Conservation (phyloP, 192 early-diverging fungal species). For the Allomyces javanicus region DNA sequence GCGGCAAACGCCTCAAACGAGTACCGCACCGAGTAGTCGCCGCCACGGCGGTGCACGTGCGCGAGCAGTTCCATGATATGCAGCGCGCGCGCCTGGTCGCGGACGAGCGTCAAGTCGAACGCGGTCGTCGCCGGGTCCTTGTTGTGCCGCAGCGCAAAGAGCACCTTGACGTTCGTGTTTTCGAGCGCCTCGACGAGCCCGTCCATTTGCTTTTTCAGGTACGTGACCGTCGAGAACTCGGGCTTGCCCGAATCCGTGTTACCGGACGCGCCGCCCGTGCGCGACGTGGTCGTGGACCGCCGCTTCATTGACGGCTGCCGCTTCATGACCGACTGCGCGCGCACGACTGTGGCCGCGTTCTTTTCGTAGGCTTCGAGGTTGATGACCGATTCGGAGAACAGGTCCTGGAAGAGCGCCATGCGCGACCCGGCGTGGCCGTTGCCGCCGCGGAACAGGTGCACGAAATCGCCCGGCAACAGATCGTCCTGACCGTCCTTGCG, state of each 20-base stretch:
- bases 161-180: background rate
- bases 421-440: background rate
- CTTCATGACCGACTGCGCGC: background rate
- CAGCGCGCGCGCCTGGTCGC: background rate
- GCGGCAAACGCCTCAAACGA: background rate
- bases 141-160: background rate
- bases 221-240: background rate
- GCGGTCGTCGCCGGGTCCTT: background rate
- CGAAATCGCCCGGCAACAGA: constrained; percentile 55
- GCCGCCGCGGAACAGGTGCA: constrained; percentile 48
- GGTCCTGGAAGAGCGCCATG: background rate
- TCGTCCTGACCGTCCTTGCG: constrained; percentile 51
- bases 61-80: background rate
- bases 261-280: background rate
- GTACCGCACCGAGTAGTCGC: background rate
- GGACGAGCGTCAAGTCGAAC: background rate
- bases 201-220: background rate
- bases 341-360: background rate
- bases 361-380: background rate
- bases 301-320: background rate
- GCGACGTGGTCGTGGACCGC: background rate
- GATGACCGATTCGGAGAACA: background rate
- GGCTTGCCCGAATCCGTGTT: too few relatives aligned
- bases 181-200: background rate
- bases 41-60: background rate